phyloP scores from a whole-genome alignment of 73 alveolate species.

The Halteria grandinella region DNA sequence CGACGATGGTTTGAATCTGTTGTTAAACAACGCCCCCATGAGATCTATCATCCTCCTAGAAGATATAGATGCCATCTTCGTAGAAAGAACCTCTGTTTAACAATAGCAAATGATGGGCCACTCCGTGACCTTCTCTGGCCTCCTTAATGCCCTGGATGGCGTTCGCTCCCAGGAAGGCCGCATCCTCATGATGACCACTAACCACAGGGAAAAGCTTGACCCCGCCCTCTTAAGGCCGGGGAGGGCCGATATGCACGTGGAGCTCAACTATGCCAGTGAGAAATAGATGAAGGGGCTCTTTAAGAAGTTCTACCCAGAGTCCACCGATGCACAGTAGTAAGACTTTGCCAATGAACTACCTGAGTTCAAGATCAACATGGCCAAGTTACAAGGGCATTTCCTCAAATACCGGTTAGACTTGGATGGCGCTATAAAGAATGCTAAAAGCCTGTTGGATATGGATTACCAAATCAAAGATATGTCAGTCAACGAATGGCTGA shows the following conservation, averaged over 20 bases:
- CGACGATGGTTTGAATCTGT: slow-evolving; percentile 59
- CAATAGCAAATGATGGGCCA: slow-evolving; percentile 12
- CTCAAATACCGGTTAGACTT: slow-evolving; percentile 23
- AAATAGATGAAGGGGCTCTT: slow-evolving; percentile 50
- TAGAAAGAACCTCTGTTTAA: slow-evolving; percentile 26
- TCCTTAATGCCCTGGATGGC: slow-evolving; percentile 75
- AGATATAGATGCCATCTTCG: slow-evolving; percentile 63
- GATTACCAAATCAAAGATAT: slow-evolving; percentile 50
- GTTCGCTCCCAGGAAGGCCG: slow-evolving; percentile 65
- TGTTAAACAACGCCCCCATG: slow-evolving; percentile 64
- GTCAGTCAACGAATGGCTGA: slow-evolving; percentile 55
- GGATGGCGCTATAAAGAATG: slow-evolving; percentile 42
- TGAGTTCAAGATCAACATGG: slow-evolving; percentile 55
- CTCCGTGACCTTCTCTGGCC: slow-evolving; percentile 68
- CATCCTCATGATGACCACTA: slow-evolving; percentile 70
- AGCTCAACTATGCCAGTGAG: slow-evolving; percentile 62
- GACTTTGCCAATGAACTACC: slow-evolving; percentile 55
- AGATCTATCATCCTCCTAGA: slow-evolving; percentile 67
- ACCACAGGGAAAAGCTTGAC: slow-evolving; percentile 74
- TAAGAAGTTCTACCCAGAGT: slow-evolving; percentile 39
- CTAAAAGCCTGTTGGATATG: slow-evolving; percentile 42
- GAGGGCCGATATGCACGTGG: slow-evolving; percentile 68
- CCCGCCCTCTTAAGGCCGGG: slow-evolving; percentile 78
- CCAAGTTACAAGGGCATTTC: slow-evolving; percentile 49
- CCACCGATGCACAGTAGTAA: neutral